Conservation (phyloP, 2,329 filamentous ascomycete species). For the Dendryphion nanum region DNA sequence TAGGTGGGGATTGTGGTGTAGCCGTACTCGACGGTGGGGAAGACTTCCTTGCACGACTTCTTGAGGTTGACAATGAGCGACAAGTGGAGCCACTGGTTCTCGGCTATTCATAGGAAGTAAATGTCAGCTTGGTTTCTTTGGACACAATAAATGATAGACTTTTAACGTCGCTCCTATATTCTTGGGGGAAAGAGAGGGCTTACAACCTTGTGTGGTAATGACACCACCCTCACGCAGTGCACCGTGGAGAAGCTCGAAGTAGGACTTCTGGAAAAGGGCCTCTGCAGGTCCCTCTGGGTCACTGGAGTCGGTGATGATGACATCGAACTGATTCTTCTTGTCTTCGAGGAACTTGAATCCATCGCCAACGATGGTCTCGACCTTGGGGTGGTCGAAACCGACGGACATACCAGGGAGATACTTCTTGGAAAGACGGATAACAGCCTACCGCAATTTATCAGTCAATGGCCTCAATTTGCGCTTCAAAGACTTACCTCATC, state of each 20-base stretch:
- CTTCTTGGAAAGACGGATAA: constrained; percentile 97
- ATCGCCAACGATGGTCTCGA: constrained; percentile 89
- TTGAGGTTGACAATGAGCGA: constrained; percentile 91
- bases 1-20: constrained; percentile 99
- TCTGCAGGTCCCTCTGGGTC: constrained; percentile 97
- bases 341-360: constrained; percentile 98
- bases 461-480: neutral
- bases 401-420: constrained; percentile 93
- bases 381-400: constrained; percentile 91
- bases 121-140: constrained; percentile 34
- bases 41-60: constrained; percentile 95
- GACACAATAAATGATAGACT: no score
- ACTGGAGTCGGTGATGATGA: constrained; percentile 98
- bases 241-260: constrained; percentile 90
- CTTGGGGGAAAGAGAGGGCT: constrained; percentile 62
- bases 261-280: constrained; percentile 96
- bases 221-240: constrained; percentile 94
- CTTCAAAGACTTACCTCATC: constrained; percentile 65
- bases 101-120: constrained; percentile 57
- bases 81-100: constrained; percentile 99
- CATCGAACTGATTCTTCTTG: constrained; percentile 96
- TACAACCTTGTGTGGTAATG: constrained; percentile 99
- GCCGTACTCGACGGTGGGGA: constrained; percentile 96
- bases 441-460: constrained; percentile 54
- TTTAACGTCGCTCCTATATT: no score